Base-by-base conservation (phyloP, 2,329 filamentous ascomycete species). In the Ophiobolus disseminans region DNA sequence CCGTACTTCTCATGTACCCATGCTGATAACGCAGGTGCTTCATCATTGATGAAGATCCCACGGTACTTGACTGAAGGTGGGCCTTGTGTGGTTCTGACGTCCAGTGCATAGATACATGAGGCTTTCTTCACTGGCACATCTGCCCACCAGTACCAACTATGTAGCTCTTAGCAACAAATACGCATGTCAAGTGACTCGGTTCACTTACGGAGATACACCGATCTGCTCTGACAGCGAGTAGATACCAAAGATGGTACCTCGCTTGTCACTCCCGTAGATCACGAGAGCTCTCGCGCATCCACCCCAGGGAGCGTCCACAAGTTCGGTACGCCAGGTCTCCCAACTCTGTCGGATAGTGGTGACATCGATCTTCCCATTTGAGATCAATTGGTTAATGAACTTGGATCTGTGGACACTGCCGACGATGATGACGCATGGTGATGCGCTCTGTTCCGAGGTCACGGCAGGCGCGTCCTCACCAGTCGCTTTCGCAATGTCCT, bases 161-260 rank as follows among this genome's bases (percentile, higher is more conserved):
- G 22, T 9, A 21, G 5, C 17, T 8, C n/a, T 42, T 32, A 40
- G 37, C 22, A 17, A 19, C 13, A n/a, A 40, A 26, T 17, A 4
- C 22, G 26, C 5, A 11, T 5, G 9, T 5, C 5, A 20, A 6
- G 11, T 16, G 23, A 22, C 10, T 13, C 26, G 19, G 16, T 13
- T 13, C n/a, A 44, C 41, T 36, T 23, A 45, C 42, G 84, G 85
- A 34, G 82, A 85, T 5, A 88, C 84, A 5, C 86, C 86, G 47
- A 88, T 87, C 65, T 88, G 85, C 68, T 88, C 85, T 22, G 82
- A 86, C 40, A 89, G 72, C 50, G 85, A 84, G 69, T 89, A 89
- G 6, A 87, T 71, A 4, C 86, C 86, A 58, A 80, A 89, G 43
- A 89, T 86, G 2, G 83, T 82, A 3, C 83, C 84, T 50, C 85